These are phyloP conservation scores for Uronychia binucleata DNA, from an alignment of 73 alveolate species.

Conservation along the genomic window DNA sequence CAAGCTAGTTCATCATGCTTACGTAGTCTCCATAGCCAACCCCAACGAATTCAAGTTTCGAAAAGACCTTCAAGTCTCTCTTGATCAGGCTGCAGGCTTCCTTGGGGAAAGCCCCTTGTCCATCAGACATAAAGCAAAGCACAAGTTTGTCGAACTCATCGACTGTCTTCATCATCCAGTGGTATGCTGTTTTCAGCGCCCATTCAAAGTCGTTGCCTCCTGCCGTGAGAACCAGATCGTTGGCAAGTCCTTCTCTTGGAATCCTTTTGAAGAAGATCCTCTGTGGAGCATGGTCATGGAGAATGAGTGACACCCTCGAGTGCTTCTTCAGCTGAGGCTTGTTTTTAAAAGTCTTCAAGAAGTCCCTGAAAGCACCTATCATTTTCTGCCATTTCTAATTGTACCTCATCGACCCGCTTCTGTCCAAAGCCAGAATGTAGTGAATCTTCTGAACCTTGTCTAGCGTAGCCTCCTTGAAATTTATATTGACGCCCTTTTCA, in stretches of 20 bases:
- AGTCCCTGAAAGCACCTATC: not conserved
- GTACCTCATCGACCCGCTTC: conserved; percentile 9
- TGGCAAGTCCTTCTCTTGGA: not conserved
- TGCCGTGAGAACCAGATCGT: not conserved
- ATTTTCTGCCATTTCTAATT: not conserved
- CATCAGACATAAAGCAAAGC: conserved; percentile 28
- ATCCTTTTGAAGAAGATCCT: not conserved
- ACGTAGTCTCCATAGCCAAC: not conserved
- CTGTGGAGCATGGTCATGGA: not conserved
- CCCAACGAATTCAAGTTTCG: not conserved
- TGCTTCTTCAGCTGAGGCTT: not conserved
- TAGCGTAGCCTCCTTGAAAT: not conserved
- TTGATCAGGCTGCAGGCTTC: not conserved
- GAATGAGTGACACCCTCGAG: not conserved
- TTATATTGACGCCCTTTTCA: not conserved
- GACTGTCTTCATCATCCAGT: not conserved
- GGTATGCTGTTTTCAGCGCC: not conserved
- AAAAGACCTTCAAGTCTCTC: not conserved
- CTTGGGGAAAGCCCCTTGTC: not conserved
- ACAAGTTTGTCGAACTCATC: conserved; percentile 11
- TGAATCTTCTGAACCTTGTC: conserved; percentile 1
- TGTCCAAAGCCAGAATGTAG: conserved; percentile 1
- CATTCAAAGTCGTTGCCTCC: not conserved
- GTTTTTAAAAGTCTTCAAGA: not conserved
- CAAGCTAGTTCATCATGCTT: no score